phyloP scores from a whole-genome alignment of 495 filamentous ascomycete species.

The Aspergillus coremiiformis region DNA sequence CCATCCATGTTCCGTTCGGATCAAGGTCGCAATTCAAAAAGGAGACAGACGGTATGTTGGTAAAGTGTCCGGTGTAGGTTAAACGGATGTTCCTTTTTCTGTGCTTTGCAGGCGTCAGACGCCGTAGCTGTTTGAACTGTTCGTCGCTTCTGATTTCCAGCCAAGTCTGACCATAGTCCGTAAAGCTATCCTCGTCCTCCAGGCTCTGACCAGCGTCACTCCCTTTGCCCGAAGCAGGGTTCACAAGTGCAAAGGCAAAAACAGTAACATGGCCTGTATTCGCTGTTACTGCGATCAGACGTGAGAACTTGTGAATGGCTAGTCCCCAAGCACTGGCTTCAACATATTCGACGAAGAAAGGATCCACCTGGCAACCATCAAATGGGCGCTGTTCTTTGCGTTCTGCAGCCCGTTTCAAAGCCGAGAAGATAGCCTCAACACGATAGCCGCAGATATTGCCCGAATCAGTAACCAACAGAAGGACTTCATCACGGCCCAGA shows the following conservation, averaged over 20 bases:
- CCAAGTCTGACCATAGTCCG: slow-evolving; percentile 32
- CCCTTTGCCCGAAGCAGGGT: slow-evolving; percentile 17
- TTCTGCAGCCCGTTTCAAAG: slow-evolving; percentile 28
- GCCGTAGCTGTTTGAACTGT: slow-evolving; percentile 23
- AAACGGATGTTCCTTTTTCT: slow-evolving; percentile 34
- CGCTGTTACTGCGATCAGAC: slow-evolving; percentile 73
- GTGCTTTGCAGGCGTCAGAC: slow-evolving; percentile 26
- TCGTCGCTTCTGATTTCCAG: slow-evolving; percentile 21
- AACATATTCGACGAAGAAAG: slow-evolving; percentile 72
- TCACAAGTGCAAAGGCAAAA: slow-evolving; percentile 63
- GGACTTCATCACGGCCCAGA: slow-evolving; percentile 71
- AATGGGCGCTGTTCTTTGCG: slow-evolving; percentile 20
- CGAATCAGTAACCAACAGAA: slow-evolving; percentile 73
- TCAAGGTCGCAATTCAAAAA: slow-evolving; percentile 63
- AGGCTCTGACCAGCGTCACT: slow-evolving; percentile 13
- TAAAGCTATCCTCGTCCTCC: slow-evolving; percentile 18
- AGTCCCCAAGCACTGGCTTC: slow-evolving; percentile 80
- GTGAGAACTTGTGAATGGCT: slow-evolving; percentile 69
- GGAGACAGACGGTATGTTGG: slow-evolving; percentile 71
- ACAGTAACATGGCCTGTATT: slow-evolving; percentile 64
- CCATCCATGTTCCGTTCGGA: slow-evolving; percentile 57
- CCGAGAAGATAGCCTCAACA: slow-evolving; percentile 48
- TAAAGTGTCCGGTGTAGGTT: slow-evolving; percentile 38
- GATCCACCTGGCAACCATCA: slow-evolving; percentile 28
- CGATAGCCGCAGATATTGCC: slow-evolving; percentile 83